These are phyloP conservation scores for Puya raimondii DNA, from an alignment of 176 grass and related monocot genomes.

Conservation along the genomic window DNA sequence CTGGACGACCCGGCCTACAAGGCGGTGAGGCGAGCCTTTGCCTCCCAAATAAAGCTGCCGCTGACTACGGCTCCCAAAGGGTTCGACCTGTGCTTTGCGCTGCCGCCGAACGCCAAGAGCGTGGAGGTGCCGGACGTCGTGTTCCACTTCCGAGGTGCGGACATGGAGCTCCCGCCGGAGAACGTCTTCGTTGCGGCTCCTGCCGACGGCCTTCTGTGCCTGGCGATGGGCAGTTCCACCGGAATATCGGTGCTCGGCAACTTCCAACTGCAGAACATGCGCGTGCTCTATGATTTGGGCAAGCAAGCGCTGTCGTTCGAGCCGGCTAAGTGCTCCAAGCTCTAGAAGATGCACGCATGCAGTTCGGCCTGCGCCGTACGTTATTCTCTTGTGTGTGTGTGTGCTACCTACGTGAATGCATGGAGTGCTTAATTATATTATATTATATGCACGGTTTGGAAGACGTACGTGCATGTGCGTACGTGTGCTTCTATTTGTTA, in stretches of 20 bases:
- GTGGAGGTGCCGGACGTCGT: slow-evolving; percentile 33
- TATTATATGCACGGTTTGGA: no score
- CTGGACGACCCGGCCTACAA: background rate
- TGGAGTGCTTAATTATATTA: no score
- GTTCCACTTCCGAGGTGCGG: slow-evolving; percentile 49
- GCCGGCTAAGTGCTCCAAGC: slow-evolving; percentile 8
- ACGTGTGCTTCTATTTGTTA: no score
- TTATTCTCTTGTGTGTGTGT: no score
- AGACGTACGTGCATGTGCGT: no score
- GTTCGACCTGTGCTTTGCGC: slow-evolving; percentile 44
- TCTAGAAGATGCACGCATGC: no score
- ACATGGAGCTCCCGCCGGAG: slow-evolving; percentile 32
- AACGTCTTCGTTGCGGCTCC: slow-evolving; percentile 42
- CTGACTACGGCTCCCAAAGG: slow-evolving; percentile 28
- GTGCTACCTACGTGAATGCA: no score
- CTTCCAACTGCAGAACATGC: slow-evolving; percentile 59
- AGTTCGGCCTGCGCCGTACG: no score
- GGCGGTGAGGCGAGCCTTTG: slow-evolving; percentile 7
- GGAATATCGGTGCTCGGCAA: slow-evolving; percentile 51
- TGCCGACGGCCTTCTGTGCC: slow-evolving; percentile 17
- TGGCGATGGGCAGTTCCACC: slow-evolving; percentile 19
- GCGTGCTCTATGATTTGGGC: slow-evolving; percentile 44
- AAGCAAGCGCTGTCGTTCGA: slow-evolving; percentile 37
- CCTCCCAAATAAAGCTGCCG: slow-evolving; percentile 13
- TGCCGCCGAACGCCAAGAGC: background rate